Evolutionary conservation across 306 rosid species (phyloP).

Genomic region (Senna tora): DNA sequence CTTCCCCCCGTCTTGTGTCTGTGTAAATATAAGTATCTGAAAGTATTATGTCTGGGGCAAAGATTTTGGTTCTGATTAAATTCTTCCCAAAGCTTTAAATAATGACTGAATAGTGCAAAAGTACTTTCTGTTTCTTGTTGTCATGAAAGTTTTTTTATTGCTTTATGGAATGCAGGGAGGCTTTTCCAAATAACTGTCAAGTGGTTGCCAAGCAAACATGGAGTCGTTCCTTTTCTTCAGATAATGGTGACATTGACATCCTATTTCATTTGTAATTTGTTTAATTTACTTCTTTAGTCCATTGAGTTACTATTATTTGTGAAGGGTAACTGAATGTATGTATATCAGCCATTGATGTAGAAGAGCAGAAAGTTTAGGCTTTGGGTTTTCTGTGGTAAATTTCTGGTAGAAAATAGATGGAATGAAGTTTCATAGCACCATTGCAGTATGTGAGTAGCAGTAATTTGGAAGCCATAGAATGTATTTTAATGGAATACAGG

Average conservation of each 20-base stretch:
- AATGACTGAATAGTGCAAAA: conserved; percentile 3
- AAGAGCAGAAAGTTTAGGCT: conserved; percentile 15
- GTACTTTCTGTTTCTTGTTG: conserved; percentile 4
- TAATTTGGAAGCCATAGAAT: conserved; percentile 11
- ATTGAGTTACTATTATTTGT: conserved; percentile 19
- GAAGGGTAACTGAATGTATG: conserved; percentile 16
- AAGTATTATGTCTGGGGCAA: neutral
- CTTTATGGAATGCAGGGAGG: conserved; percentile 50
- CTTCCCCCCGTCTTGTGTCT: neutral
- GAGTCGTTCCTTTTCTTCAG: conserved; percentile 76
- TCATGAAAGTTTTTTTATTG: conserved; percentile 17
- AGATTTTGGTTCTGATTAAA: neutral
- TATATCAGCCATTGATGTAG: neutral
- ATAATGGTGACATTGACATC: conserved; percentile 56
- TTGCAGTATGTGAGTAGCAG: conserved; percentile 3
- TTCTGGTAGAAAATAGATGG: neutral
- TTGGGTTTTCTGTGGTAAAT: conserved; percentile 18
- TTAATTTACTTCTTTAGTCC: conserved; percentile 9
- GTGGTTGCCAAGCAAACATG: conserved; percentile 48
- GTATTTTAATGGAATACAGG: neutral
- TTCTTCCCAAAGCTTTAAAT: conserved; percentile 1
- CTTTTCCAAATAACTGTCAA: conserved; percentile 28
- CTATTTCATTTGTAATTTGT: conserved; percentile 28
- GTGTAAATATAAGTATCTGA: conserved; percentile 4
- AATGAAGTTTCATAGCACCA: conserved; percentile 7